Evolutionary conservation across 352 stramenopile genomes (phyloP).

Genomic region (Pythium inflatum): DNA sequence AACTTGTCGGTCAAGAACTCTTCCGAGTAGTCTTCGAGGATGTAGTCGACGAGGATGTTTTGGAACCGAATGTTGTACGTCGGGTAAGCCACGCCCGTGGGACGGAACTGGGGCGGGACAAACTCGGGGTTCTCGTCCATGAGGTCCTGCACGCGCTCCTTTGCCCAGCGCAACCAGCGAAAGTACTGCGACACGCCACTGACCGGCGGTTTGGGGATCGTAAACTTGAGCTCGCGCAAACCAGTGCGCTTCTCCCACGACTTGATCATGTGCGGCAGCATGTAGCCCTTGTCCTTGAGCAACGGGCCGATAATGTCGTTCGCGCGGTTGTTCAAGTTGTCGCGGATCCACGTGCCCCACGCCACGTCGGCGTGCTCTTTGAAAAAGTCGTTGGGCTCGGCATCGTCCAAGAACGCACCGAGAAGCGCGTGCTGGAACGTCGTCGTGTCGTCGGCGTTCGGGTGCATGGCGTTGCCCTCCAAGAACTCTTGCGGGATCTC

Average conservation of each 20-base stretch:
- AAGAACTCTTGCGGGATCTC: slow-evolving; percentile 44
- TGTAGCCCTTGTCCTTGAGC: slow-evolving; percentile 56
- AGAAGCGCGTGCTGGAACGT: slow-evolving; percentile 61
- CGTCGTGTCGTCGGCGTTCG: slow-evolving; percentile 45
- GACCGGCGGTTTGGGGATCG: slow-evolving; percentile 51
- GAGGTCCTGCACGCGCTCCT: slow-evolving; percentile 62
- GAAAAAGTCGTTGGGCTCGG: slow-evolving; percentile 54
- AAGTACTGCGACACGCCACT: slow-evolving; percentile 71
- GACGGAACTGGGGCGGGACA: slow-evolving; percentile 43
- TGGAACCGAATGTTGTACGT: slow-evolving; percentile 66
- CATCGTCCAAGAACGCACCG: slow-evolving; percentile 57
- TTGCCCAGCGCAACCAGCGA: slow-evolving; percentile 68
- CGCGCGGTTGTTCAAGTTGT: slow-evolving; percentile 48
- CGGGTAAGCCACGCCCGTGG: slow-evolving; percentile 52
- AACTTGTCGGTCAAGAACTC: slow-evolving; percentile 44
- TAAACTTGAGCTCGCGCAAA: slow-evolving; percentile 49
- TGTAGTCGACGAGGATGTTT: slow-evolving; percentile 49
- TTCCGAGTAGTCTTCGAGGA: slow-evolving; percentile 55
- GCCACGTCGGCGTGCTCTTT: slow-evolving; percentile 53
- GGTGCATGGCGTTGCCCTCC: slow-evolving; percentile 46
- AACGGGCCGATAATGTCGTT: slow-evolving; percentile 56
- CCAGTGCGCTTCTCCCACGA: slow-evolving; percentile 60
- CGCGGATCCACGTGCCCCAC: slow-evolving; percentile 52
- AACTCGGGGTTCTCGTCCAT: slow-evolving; percentile 40
- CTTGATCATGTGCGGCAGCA: slow-evolving; percentile 69